A percentile compares a stretch with the other conserved stretches of the same genome.
phyloP scores from a whole-genome alignment of 176 grass and related monocot genomes.

The Oryza brachyantha region DNA sequence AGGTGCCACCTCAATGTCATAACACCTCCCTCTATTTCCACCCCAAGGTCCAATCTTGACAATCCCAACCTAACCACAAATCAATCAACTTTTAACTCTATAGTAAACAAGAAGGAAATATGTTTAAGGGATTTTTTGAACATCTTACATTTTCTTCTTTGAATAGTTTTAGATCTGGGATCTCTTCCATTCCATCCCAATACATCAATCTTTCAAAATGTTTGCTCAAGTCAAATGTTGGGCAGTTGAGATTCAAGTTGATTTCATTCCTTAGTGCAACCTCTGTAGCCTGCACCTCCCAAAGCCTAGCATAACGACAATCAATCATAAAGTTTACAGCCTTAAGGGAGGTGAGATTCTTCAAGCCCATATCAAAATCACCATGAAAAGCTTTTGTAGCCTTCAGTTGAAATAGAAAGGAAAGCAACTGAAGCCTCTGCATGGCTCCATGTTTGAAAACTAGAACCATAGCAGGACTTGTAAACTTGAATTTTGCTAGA shows the following conservation, averaged over 20 bases:
- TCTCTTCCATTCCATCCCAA: background rate
- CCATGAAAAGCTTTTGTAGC: background rate
- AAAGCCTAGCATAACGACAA: background rate
- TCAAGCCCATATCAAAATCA: background rate
- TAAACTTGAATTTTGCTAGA: background rate
- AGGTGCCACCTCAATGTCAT: background rate
- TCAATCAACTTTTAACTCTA: background rate
- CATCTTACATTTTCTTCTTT: background rate
- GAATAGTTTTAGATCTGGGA: background rate
- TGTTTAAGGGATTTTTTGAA: background rate
- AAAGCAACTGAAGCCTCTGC: background rate
- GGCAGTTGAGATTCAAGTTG: background rate
- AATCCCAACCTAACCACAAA: background rate
- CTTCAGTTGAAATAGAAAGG: background rate
- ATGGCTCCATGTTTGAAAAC: conserved; percentile 8
- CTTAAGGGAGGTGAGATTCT: conserved; percentile 12
- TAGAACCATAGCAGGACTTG: background rate
- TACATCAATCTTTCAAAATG: background rate
- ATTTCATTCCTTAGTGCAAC: background rate
- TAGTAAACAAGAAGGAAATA: background rate
- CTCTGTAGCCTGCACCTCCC: background rate
- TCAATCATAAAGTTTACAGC: background rate
- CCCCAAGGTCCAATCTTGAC: conserved; percentile 22
- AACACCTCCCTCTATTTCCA: background rate
- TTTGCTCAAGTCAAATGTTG: background rate